Evolutionary conservation across 1,284 basidiomycete species (phyloP).

Genomic region (Leccinum brunneo-olivaceum): DNA sequence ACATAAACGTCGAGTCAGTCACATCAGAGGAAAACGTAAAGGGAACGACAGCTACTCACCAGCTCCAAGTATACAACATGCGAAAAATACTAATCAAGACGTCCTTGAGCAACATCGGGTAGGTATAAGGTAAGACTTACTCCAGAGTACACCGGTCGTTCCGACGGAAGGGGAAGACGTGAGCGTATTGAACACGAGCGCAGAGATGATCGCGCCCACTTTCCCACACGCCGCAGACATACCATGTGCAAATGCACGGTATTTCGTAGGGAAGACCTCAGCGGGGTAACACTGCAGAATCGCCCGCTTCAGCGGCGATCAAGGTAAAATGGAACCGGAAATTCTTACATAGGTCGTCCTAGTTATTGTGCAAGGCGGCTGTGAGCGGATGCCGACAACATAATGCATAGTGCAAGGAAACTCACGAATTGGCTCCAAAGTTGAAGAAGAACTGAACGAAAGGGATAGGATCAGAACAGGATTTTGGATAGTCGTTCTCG

Average conservation of each 20-base stretch:
- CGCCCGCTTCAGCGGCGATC: conserved; percentile 2
- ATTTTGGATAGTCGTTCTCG: background rate
- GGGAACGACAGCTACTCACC: conserved; percentile 20
- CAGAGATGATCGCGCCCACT: conserved; percentile 76
- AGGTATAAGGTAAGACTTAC: conserved; percentile 35
- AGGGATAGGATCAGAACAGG: background rate
- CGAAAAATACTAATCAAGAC: conserved; percentile 46
- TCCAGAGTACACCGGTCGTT: conserved; percentile 56
- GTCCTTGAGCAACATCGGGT: conserved; percentile 5
- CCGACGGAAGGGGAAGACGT: conserved; percentile 49
- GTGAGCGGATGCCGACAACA: conserved; percentile 4
- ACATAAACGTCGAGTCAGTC: conserved; percentile 4
- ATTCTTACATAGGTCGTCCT: conserved; percentile 51
- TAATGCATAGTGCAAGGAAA: conserved; percentile 11
- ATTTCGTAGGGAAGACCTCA: conserved; percentile 85
- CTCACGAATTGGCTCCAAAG: conserved; percentile 80
- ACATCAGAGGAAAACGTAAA: background rate
- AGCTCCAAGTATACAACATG: conserved; percentile 52
- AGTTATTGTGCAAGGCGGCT: background rate
- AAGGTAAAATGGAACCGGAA: background rate
- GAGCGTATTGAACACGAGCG: conserved; percentile 72
- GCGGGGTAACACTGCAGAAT: conserved; percentile 58
- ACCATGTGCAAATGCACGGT: conserved; percentile 75
- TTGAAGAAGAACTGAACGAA: conserved; percentile 63
- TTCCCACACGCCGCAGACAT: conserved; percentile 77